These are phyloP conservation scores for Agaricus sinodeliciosus DNA, from an alignment of 768 basidiomycete species.

Conservation along the genomic window DNA sequence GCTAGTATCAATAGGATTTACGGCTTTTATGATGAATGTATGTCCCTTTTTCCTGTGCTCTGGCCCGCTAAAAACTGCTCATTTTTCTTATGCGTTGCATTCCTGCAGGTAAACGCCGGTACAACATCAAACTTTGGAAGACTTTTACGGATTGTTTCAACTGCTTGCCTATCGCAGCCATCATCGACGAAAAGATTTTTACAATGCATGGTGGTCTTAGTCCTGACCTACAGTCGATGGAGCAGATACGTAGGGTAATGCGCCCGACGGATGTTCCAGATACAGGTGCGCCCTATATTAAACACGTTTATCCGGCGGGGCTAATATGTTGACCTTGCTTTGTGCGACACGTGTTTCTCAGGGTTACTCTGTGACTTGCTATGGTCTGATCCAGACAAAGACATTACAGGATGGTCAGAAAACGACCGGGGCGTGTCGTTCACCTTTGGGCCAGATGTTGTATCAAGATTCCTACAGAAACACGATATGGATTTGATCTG, in stretches of 20 bases:
- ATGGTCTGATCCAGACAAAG: conserved; percentile 99
- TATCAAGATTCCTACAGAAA: conserved; percentile 96
- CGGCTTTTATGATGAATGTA: conserved; percentile 99
- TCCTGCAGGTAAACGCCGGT: conserved; percentile 89
- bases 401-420: conserved; percentile 99
- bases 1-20: conserved; percentile 99
- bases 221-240: conserved; percentile 98
- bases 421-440: conserved; percentile 99
- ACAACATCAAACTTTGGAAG: conserved; percentile 99
- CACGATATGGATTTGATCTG: conserved; percentile 99
- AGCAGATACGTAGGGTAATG: conserved; percentile 99
- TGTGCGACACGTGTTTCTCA: conserved; percentile 3
- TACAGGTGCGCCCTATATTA: conserved; percentile 56
- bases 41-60: conserved; percentile 23
- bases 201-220: conserved; percentile 98
- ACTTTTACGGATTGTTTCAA: conserved; percentile 99
- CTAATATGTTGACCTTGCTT: neutral
- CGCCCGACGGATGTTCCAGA: conserved; percentile 98
- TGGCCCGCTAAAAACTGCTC: neutral
- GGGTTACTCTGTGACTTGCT: conserved; percentile 93
- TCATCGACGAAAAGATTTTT: conserved; percentile 99
- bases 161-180: conserved; percentile 97
- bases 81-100: neutral
- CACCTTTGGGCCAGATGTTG: conserved; percentile 97
- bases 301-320: neutral